These are phyloP conservation scores for Vitis hybrid DNA, from an alignment of 177 flowering plant genomes.

Conservation along the genomic window DNA sequence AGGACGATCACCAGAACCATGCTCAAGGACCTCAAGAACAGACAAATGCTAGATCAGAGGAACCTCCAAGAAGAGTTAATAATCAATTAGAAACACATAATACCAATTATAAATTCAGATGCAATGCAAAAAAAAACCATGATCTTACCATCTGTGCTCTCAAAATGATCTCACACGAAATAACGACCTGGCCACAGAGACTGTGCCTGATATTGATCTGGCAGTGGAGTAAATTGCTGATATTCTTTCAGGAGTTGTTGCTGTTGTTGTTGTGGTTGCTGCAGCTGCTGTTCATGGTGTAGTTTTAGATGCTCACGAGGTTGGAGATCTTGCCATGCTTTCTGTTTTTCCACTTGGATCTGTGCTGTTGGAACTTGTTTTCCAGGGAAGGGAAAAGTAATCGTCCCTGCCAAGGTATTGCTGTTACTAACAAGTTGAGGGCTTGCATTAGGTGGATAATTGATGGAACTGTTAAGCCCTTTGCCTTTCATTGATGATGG, in stretches of 20 bases:
- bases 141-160: conserved; percentile 43
- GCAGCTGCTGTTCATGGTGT: conserved; percentile 48
- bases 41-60: conserved; percentile 10
- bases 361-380: conserved; percentile 61
- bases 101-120: not conserved
- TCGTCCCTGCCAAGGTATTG: conserved; percentile 39
- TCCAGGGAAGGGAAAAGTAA: conserved; percentile 85
- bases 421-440: conserved; percentile 27
- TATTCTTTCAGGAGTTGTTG: conserved; percentile 47
- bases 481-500: conserved; percentile 35
- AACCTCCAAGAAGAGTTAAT: not conserved
- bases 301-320: conserved; percentile 45
- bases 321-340: conserved; percentile 45
- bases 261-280: conserved; percentile 19
- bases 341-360: conserved; percentile 43
- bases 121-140: not conserved
- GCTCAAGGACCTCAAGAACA: conserved; percentile 38
- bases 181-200: conserved; percentile 67
- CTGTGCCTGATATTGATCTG: conserved; percentile 76
- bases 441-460: conserved; percentile 24
- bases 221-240: conserved; percentile 45
- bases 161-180: conserved; percentile 68
- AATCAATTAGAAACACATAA: not conserved
- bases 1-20: conserved; percentile 40
- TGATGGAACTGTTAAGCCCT: conserved; percentile 31